Evolutionary conservation across 768 basidiomycete genomes (phyloP).

Genomic region (Lyophyllum semitale): DNA sequence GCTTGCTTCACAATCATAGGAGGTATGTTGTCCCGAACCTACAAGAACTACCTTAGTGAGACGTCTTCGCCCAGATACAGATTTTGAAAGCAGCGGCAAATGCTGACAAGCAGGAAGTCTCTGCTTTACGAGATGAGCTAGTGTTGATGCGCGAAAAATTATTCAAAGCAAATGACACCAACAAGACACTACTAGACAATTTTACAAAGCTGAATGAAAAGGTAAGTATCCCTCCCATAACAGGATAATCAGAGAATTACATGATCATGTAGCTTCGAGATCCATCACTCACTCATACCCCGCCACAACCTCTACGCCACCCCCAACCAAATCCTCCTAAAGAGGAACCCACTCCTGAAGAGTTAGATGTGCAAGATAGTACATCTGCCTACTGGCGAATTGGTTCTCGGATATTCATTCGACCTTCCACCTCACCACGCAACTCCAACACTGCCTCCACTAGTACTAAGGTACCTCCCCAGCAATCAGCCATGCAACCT

Average conservation of each 20-base stretch:
- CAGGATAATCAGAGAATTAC: not conserved
- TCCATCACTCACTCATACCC: not conserved
- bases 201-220: not conserved
- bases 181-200: not conserved
- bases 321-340: not conserved
- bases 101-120: not conserved
- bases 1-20: not conserved
- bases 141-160: conserved; percentile 3
- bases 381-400: not conserved
- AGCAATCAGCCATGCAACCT: not conserved
- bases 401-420: not conserved
- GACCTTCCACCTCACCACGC: not conserved
- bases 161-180: not conserved
- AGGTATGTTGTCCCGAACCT: not conserved
- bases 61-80: not conserved
- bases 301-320: not conserved
- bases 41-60: not conserved
- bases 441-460: not conserved
- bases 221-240: not conserved
- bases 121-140: not conserved
- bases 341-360: not conserved
- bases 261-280: not conserved
- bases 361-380: not conserved
- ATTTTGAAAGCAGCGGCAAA: not conserved
- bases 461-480: not conserved